phyloP scores from a whole-genome alignment of 257 asterid genomes.

The Fraxinus quadrangulata region DNA sequence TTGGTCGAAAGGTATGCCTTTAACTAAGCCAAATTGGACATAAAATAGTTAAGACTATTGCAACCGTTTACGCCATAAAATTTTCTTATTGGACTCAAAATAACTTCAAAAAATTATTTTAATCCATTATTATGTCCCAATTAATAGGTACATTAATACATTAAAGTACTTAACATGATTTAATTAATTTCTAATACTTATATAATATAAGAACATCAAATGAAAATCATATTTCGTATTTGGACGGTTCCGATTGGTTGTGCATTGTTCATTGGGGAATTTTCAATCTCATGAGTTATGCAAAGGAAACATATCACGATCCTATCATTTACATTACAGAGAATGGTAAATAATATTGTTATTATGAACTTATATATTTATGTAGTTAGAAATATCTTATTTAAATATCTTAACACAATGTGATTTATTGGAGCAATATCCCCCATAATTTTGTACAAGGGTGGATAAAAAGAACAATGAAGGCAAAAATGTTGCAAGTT shows the following conservation, averaged over 20 bases:
- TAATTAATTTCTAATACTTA: too few relatives aligned
- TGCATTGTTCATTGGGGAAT: slow-evolving; percentile 39
- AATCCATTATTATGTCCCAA: too few relatives aligned
- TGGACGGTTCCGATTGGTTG: slow-evolving; percentile 40
- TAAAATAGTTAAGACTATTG: too few relatives aligned
- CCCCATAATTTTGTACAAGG: slow-evolving; percentile 4
- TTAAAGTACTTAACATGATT: too few relatives aligned
- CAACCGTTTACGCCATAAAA: too few relatives aligned
- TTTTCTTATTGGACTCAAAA: too few relatives aligned
- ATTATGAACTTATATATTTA: neutral
- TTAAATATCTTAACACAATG: neutral
- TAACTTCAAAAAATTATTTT: too few relatives aligned
- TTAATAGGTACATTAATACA: too few relatives aligned
- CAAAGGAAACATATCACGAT: slow-evolving; percentile 26
- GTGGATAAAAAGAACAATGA: slow-evolving; percentile 32
- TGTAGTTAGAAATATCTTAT: too few relatives aligned
- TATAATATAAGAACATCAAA: too few relatives aligned
- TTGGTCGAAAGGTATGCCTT: neutral
- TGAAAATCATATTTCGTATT: neutral
- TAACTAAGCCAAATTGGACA: too few relatives aligned
- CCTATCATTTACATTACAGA: slow-evolving; percentile 42
- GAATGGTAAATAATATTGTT: neutral
- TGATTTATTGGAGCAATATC: neutral
- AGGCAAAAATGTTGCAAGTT: slow-evolving; percentile 23
- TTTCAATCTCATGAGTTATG: slow-evolving; percentile 33